A percentile compares a stretch with the other conserved stretches of the same genome.
phyloP scores from a whole-genome alignment of 306 rosid species.

The Rubus idaeus region DNA sequence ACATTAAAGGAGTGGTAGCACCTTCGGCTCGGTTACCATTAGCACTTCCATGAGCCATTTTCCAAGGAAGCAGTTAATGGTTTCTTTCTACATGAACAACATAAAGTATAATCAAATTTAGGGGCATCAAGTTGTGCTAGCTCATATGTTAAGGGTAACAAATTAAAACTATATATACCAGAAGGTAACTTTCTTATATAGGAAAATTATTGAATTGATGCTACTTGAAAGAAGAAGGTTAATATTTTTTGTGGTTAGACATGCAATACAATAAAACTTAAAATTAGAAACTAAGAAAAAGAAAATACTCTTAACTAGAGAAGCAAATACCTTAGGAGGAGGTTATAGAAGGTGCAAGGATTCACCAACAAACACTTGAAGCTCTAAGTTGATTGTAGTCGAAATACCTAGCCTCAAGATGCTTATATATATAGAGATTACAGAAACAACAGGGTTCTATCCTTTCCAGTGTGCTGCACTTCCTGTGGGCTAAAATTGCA shows the following conservation, averaged over 20 bases:
- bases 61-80: neutral
- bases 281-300: neutral
- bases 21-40: neutral
- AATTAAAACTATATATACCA: neutral
- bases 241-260: neutral
- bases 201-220: neutral
- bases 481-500: slow-evolving; percentile 13
- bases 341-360: neutral
- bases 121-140: neutral
- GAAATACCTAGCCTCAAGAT: neutral
- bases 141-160: neutral
- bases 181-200: neutral
- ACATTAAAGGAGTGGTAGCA: neutral
- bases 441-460: slow-evolving; percentile 14
- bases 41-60: neutral
- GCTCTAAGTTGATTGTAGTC: slow-evolving; percentile 5
- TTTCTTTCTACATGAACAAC: neutral
- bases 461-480: neutral
- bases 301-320: neutral
- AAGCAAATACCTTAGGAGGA: neutral
- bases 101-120: neutral
- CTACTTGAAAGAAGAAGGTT: neutral
- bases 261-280: neutral
- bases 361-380: slow-evolving; percentile 5
- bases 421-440: slow-evolving; percentile 30